phyloP scores from a whole-genome alignment of 1,284 basidiomycete genomes.

The Irpex sp. region DNA sequence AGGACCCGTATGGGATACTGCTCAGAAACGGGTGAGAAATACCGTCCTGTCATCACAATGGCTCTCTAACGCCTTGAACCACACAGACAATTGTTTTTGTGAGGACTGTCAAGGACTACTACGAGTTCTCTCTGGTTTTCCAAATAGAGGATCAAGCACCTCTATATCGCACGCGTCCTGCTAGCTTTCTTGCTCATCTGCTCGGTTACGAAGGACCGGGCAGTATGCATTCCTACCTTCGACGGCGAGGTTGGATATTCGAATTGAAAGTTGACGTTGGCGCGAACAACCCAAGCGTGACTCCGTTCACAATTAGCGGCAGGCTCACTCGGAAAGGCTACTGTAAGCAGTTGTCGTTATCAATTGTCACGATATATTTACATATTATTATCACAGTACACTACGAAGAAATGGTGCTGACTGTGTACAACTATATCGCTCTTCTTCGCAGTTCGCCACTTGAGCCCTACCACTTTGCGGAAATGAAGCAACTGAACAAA shows the following conservation, averaged over 20 bases:
- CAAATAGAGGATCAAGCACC: conserved; percentile 53
- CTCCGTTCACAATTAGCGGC: conserved; percentile 54
- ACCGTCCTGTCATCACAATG: background rate
- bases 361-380: background rate
- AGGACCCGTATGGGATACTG: conserved; percentile 27
- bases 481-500: conserved; percentile 51
- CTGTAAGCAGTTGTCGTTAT: conserved; percentile 26
- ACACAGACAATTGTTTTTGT: conserved; percentile 49
- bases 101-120: conserved; percentile 61
- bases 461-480: conserved; percentile 49
- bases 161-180: conserved; percentile 50
- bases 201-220: conserved; percentile 70
- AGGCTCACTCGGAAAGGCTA: conserved; percentile 61
- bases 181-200: conserved; percentile 57
- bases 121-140: conserved; percentile 54
- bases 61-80: background rate
- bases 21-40: conserved; percentile 38
- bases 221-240: conserved; percentile 59
- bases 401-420: conserved; percentile 50
- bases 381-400: conserved; percentile 31
- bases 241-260: conserved; percentile 63
- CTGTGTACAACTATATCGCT: conserved; percentile 59
- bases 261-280: conserved; percentile 46
- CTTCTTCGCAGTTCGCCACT: conserved; percentile 42
- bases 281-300: conserved; percentile 45